A percentile compares a stretch with the other conserved stretches of the same genome.
Conservation (phyloP, 371 early-diverging fungal species). For the Mucor piriformis region DNA sequence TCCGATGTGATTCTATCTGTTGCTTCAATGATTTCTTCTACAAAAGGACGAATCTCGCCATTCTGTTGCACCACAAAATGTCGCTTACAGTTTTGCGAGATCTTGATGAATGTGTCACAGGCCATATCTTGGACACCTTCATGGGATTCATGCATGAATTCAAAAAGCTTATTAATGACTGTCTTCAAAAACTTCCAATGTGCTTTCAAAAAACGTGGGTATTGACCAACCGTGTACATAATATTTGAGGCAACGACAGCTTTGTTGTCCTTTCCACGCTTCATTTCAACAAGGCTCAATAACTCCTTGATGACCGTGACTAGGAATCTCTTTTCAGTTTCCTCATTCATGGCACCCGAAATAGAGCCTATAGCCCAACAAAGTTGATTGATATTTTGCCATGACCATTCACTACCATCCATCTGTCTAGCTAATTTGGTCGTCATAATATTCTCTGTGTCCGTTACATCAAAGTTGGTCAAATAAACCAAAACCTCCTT, state of each 20-base stretch:
- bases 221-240: constrained; percentile 99
- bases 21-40: constrained; percentile 88
- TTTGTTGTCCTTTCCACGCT: constrained; percentile 98
- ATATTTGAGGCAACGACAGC: constrained; percentile 99
- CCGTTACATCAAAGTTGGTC: constrained; percentile 91
- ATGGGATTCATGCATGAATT: constrained; percentile 99
- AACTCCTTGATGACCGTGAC: constrained; percentile 97
- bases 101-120: constrained; percentile 99
- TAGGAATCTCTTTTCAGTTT: constrained; percentile 96
- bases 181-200: constrained; percentile 99
- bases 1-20: constrained; percentile 85
- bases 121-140: constrained; percentile 99
- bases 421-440: constrained; percentile 89
- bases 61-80: constrained; percentile 91
- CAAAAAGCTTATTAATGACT: constrained; percentile 99
- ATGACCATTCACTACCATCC: constrained; percentile 94
- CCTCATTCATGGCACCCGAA: constrained; percentile 95
- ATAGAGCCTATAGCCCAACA: constrained; percentile 99
- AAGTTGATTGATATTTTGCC: constrained; percentile 96
- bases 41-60: constrained; percentile 86
- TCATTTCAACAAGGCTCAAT: constrained; percentile 91
- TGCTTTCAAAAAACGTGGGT: constrained; percentile 97
- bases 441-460: constrained; percentile 95
- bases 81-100: constrained; percentile 94
- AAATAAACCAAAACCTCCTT: constrained; percentile 95